phyloP scores from a whole-genome alignment of 331 rosid species.

The Pyrus hybrid region DNA sequence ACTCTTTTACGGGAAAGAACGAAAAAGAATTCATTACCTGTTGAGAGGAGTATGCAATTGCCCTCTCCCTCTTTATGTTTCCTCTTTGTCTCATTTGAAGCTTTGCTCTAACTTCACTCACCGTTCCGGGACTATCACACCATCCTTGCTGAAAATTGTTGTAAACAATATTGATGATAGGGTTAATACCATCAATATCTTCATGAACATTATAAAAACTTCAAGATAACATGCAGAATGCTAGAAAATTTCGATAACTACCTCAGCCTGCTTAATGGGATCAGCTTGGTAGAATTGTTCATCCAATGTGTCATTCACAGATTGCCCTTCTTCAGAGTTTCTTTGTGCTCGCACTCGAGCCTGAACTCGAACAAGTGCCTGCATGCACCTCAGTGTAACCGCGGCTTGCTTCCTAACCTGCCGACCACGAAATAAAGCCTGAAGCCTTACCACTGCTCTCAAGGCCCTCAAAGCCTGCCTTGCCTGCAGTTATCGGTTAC shows the following conservation, averaged over 20 bases:
- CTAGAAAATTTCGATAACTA: conserved; percentile 1
- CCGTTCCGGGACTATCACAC: conserved; percentile 74
- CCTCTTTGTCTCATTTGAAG: conserved; percentile 70
- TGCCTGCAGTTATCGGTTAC: conserved; percentile 38
- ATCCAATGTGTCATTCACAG: conserved; percentile 30
- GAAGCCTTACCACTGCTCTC: conserved; percentile 81
- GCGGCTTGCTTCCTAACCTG: conserved; percentile 85
- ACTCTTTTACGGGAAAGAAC: neutral
- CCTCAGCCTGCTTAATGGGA: conserved; percentile 40
- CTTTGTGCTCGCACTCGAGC: conserved; percentile 57
- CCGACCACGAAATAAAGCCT: conserved; percentile 81
- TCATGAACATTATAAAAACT: neutral
- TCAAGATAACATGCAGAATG: neutral
- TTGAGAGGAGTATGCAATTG: conserved; percentile 65
- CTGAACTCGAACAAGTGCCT: conserved; percentile 87
- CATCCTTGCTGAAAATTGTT: conserved; percentile 54
- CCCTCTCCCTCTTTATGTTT: conserved; percentile 73
- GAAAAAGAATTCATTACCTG: conserved; percentile 40
- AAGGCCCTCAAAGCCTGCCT: conserved; percentile 76
- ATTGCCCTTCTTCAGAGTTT: conserved; percentile 40
- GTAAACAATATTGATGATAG: neutral
- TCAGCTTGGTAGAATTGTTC: conserved; percentile 19
- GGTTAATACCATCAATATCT: neutral
- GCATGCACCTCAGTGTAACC: conserved; percentile 87
- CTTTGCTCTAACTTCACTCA: conserved; percentile 59